These are phyloP conservation scores for Penicillium cinerascens DNA, from an alignment of 495 filamentous ascomycete species.

Conservation along the genomic window DNA sequence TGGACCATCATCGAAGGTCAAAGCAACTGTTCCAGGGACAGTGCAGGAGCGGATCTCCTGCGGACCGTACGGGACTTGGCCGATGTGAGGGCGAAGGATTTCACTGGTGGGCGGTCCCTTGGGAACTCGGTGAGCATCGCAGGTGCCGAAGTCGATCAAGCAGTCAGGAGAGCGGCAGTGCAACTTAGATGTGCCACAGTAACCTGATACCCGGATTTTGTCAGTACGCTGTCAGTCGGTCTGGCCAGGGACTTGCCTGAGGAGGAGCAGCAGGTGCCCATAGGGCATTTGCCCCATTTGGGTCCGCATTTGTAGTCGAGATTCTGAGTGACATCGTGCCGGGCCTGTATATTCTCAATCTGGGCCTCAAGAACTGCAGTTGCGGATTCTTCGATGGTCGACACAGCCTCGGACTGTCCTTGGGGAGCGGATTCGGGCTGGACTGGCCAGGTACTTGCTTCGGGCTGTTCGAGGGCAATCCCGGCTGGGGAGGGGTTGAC, in stretches of 20 bases:
- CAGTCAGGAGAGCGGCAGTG: slow-evolving; percentile 71
- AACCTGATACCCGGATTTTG: slow-evolving; percentile 24
- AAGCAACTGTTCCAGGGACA: slow-evolving; percentile 59
- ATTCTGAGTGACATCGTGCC: slow-evolving; percentile 12
- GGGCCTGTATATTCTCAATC: slow-evolving; percentile 8
- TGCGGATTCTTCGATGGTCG: background rate
- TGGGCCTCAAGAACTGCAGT: background rate
- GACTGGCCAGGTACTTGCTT: background rate
- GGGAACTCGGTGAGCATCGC: slow-evolving; percentile 66
- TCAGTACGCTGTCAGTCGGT: slow-evolving; percentile 8
- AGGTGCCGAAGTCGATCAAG: slow-evolving; percentile 62
- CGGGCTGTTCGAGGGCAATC: background rate
- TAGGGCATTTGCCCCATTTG: slow-evolving; percentile 47
- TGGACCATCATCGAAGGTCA: slow-evolving; percentile 80
- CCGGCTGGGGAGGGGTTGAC: background rate
- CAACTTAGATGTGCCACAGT: slow-evolving; percentile 57
- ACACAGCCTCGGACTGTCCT: background rate
- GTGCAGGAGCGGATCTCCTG: slow-evolving; percentile 64
- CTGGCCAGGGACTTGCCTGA: slow-evolving; percentile 47
- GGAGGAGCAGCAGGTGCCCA: slow-evolving; percentile 60
- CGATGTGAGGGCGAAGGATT: slow-evolving; percentile 57
- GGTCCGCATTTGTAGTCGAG: slow-evolving; percentile 37
- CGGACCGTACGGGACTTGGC: slow-evolving; percentile 57
- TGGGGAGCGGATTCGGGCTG: background rate
- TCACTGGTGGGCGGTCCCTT: slow-evolving; percentile 56